Conservation (phyloP, 176 grass and related monocot genomes). For the Metroxylon sagu region DNA sequence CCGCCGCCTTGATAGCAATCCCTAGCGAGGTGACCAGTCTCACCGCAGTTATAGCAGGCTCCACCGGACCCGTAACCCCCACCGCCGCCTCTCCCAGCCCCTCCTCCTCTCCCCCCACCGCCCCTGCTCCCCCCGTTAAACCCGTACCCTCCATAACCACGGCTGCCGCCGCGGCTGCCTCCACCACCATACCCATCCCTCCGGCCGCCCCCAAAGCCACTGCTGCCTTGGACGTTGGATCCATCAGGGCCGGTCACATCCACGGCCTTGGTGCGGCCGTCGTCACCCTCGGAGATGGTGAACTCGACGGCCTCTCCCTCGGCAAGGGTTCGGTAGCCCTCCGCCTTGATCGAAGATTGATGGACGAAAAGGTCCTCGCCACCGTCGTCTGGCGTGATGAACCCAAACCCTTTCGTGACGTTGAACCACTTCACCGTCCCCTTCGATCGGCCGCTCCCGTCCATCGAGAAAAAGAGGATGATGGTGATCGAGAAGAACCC, state of each 20-base stretch:
- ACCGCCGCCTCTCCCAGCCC: slow-evolving; percentile 10
- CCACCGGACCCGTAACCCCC: slow-evolving; percentile 29
- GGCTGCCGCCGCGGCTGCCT: slow-evolving; percentile 35
- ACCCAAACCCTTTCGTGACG: slow-evolving; percentile 88
- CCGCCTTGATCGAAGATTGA: slow-evolving; percentile 93
- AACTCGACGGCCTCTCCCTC: slow-evolving; percentile 89
- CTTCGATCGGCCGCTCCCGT: slow-evolving; percentile 25
- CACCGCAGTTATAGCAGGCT: slow-evolving; percentile 79
- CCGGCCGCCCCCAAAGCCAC: slow-evolving; percentile 22
- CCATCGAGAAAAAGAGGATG: slow-evolving; percentile 17
- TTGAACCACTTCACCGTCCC: slow-evolving; percentile 97
- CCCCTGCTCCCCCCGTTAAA: slow-evolving; percentile 9
- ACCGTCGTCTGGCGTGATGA: slow-evolving; percentile 82
- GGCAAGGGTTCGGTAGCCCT: slow-evolving; percentile 65
- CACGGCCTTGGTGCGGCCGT: slow-evolving; percentile 86
- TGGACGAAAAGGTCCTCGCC: slow-evolving; percentile 87
- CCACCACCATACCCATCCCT: slow-evolving; percentile 24
- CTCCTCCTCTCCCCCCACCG: slow-evolving; percentile 21
- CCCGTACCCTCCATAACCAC: slow-evolving; percentile 27
- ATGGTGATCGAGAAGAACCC: no score
- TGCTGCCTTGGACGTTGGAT: slow-evolving; percentile 54
- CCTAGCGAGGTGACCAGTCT: slow-evolving; percentile 53
- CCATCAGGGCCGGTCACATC: slow-evolving; percentile 92
- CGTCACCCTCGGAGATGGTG: slow-evolving; percentile 38
- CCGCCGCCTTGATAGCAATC: slow-evolving; percentile 43